Conservation (phyloP, 2,329 filamentous ascomycete genomes). For the Dactylellina sp. region DNA sequence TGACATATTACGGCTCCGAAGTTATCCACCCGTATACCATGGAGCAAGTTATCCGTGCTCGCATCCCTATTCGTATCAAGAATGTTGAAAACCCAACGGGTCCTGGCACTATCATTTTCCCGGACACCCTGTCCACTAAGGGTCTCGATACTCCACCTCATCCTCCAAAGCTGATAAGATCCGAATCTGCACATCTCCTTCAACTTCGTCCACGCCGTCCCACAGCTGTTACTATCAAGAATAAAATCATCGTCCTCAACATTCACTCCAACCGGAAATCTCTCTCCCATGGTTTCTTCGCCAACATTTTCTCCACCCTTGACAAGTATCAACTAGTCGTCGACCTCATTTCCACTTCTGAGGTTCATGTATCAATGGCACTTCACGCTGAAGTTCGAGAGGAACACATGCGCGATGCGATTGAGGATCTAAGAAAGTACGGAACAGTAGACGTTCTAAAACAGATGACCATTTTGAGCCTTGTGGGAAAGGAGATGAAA, state of each 20-base stretch:
- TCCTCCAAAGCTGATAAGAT: conserved; percentile 58
- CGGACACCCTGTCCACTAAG: conserved; percentile 72
- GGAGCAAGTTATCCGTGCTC: conserved; percentile 90
- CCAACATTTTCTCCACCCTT: conserved; percentile 90
- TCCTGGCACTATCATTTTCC: conserved; percentile 83
- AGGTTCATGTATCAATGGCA: conserved; percentile 98
- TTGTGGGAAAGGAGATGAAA: conserved; percentile 96
- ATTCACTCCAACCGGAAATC: conserved; percentile 98
- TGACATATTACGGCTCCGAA: conserved; percentile 94
- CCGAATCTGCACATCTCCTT: conserved; percentile 52
- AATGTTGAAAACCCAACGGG: conserved; percentile 88
- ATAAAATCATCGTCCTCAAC: conserved; percentile 95
- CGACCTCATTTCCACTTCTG: conserved; percentile 93
- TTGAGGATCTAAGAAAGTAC: conserved; percentile 79
- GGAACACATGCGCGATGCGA: conserved; percentile 74
- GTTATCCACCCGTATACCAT: conserved; percentile 99
- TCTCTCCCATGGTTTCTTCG: conserved; percentile 94
- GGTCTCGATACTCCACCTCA: conserved; percentile 65
- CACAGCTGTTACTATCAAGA: conserved; percentile 95
- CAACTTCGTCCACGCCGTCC: conserved; percentile 74
- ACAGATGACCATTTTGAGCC: conserved; percentile 93
- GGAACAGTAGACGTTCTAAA: conserved; percentile 90
- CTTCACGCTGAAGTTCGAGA: conserved; percentile 82
- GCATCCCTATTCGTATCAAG: conserved; percentile 88
- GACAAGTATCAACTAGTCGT: conserved; percentile 89